phyloP scores from a whole-genome alignment of 2,329 filamentous ascomycete genomes.

The Dothiorella sarmentorum region DNA sequence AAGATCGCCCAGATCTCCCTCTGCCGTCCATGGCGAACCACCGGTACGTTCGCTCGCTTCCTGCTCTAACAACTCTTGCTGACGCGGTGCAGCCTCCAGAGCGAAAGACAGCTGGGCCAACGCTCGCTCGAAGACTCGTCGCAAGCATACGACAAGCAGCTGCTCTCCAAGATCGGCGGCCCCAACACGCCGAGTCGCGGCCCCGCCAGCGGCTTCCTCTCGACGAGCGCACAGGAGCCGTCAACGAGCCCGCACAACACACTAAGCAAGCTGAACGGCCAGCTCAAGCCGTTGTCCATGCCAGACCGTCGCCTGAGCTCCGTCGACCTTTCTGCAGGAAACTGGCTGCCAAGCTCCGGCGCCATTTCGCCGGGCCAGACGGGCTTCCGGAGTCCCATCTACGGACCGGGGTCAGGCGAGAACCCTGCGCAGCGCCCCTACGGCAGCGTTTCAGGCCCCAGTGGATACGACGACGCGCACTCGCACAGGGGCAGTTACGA shows the following conservation, averaged over 20 bases:
- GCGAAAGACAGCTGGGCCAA: conserved; percentile 57
- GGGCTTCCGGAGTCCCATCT: conserved; percentile 42
- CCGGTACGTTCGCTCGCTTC: conserved; percentile 33
- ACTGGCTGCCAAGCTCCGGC: conserved; percentile 41
- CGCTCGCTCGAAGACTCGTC: conserved; percentile 57
- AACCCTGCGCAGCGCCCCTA: conserved; percentile 40
- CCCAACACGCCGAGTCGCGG: conserved; percentile 53
- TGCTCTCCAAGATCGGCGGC: conserved; percentile 61
- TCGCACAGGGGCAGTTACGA: conserved; percentile 62
- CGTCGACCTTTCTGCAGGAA: conserved; percentile 38
- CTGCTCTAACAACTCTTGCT: neutral
- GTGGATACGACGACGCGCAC: conserved; percentile 48
- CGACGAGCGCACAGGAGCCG: conserved; percentile 33
- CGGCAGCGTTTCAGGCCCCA: conserved; percentile 46
- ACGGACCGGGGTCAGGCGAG: conserved; percentile 28
- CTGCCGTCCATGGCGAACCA: conserved; percentile 40
- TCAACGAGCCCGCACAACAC: conserved; percentile 36
- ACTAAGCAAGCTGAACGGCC: conserved; percentile 41
- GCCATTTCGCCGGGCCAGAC: conserved; percentile 43
- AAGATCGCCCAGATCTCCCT: conserved; percentile 32
- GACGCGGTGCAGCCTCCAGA: conserved; percentile 52
- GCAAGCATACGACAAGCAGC: conserved; percentile 60
- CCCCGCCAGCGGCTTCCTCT: conserved; percentile 30
- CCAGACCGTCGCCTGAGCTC: conserved; percentile 39
- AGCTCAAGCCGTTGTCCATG: conserved; percentile 45